A percentile compares a stretch with the other conserved stretches of the same genome.
Evolutionary conservation across 495 filamentous ascomycete species (phyloP).

Genomic region (Lepidopterella palustris): DNA sequence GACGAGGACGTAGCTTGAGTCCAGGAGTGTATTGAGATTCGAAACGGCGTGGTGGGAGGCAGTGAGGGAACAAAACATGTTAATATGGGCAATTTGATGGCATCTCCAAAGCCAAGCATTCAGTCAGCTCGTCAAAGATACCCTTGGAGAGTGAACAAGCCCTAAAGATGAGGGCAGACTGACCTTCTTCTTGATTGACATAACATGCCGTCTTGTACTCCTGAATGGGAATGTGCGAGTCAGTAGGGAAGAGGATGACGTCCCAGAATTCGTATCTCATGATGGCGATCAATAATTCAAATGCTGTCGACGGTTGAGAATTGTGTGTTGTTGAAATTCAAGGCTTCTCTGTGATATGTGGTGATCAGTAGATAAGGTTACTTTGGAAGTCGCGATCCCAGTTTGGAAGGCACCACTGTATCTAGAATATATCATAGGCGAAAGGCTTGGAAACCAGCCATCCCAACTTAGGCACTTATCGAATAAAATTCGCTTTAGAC

Average conservation of each 20-base stretch:
- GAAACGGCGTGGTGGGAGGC: constrained; percentile 53
- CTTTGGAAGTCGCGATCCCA: too few relatives aligned
- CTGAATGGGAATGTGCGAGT: constrained; percentile 61
- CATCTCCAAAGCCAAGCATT: constrained; percentile 15
- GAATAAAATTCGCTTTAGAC: too few relatives aligned
- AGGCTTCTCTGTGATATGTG: too few relatives aligned
- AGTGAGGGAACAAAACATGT: constrained; percentile 72
- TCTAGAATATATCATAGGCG: too few relatives aligned
- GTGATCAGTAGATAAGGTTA: too few relatives aligned
- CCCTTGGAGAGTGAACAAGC: background rate
- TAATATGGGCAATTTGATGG: constrained; percentile 57
- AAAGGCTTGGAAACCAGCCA: too few relatives aligned
- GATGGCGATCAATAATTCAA: constrained; percentile 9
- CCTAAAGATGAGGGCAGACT: constrained; percentile 11
- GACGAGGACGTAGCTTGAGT: constrained; percentile 40
- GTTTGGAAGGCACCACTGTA: too few relatives aligned
- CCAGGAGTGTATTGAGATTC: constrained; percentile 80
- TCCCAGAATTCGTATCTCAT: constrained; percentile 90
- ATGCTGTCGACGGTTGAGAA: background rate
- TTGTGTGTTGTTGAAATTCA: background rate
- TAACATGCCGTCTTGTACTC: constrained; percentile 84
- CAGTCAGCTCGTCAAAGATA: background rate
- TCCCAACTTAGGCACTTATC: too few relatives aligned
- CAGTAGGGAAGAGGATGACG: constrained; percentile 68
- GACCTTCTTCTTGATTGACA: constrained; percentile 61